Evolutionary conservation across 768 basidiomycete species (phyloP).

Genomic region (Xerocomellus intermedius): DNA sequence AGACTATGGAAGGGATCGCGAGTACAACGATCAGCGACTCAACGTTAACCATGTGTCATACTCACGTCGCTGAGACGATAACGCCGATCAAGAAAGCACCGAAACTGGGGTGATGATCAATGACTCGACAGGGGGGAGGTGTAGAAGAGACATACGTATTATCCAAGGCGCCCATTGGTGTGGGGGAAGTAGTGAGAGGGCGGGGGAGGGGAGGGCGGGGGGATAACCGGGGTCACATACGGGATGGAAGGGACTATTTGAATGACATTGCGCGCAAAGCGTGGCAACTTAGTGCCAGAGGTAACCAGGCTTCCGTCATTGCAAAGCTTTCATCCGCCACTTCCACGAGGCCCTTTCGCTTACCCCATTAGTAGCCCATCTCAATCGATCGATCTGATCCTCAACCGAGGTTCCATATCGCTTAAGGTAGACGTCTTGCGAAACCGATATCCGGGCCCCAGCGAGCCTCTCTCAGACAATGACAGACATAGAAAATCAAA

Average conservation of each 20-base stretch:
- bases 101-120: conserved; percentile 34
- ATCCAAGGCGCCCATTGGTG: conserved; percentile 30
- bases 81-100: conserved; percentile 57
- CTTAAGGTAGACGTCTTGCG: too few relatives aligned
- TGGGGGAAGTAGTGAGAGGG: neutral
- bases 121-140: neutral
- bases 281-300: conserved; percentile 11
- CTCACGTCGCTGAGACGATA: conserved; percentile 52
- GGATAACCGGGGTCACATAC: neutral
- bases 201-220: neutral
- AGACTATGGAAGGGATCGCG: conserved; percentile 35
- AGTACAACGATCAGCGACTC: neutral
- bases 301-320: conserved; percentile 24
- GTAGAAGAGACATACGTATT: conserved; percentile 35
- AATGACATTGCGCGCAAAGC: conserved; percentile 6
- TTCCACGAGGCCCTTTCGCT: conserved; percentile 14
- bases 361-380: conserved; percentile 18
- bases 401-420: conserved; percentile 17
- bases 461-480: too few relatives aligned
- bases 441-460: too few relatives aligned
- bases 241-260: conserved; percentile 15
- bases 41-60: conserved; percentile 13
- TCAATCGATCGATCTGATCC: conserved; percentile 18
- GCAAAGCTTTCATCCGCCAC: conserved; percentile 24
- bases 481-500: too few relatives aligned